Conservation (phyloP, 2,329 filamentous ascomycete genomes). For the Phyllosticta paracitricarpa region DNA sequence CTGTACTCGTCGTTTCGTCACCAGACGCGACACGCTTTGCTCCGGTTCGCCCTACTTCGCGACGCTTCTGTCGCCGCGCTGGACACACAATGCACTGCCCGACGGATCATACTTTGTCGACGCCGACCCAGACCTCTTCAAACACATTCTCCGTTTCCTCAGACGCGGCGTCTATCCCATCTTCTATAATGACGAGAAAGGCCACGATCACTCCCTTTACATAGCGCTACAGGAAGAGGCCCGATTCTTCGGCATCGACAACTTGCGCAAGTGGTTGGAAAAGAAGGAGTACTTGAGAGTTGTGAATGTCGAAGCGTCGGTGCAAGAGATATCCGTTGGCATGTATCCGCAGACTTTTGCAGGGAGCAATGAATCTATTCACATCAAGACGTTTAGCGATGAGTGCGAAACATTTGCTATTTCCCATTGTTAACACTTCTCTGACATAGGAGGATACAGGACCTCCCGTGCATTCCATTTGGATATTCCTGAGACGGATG, state of each 20-base stretch:
- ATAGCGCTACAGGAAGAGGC: slow-evolving; percentile 21
- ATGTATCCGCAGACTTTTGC: too few species aligned
- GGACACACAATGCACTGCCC: slow-evolving; percentile 13
- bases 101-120: slow-evolving; percentile 30
- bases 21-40: slow-evolving; percentile 14
- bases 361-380: too few species aligned
- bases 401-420: too few species aligned
- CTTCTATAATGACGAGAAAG: slow-evolving; percentile 22
- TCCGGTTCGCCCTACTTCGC: slow-evolving; percentile 17
- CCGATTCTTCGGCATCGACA: slow-evolving; percentile 21
- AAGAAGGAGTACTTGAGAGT: slow-evolving; percentile 14
- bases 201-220: slow-evolving; percentile 24
- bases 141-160: slow-evolving; percentile 27
- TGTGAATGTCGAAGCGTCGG: not conserved
- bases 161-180: slow-evolving; percentile 24
- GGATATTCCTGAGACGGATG: too few species aligned
- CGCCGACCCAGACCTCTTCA: slow-evolving; percentile 24
- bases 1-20: slow-evolving; percentile 12
- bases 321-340: too few species aligned
- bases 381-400: too few species aligned
- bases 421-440: too few species aligned
- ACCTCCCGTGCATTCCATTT: not conserved
- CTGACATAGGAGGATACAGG: too few species aligned
- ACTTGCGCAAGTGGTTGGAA: slow-evolving; percentile 21
- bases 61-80: slow-evolving; percentile 16